Conservation (phyloP, 306 rosid genomes). For the Castanea mollissima region DNA sequence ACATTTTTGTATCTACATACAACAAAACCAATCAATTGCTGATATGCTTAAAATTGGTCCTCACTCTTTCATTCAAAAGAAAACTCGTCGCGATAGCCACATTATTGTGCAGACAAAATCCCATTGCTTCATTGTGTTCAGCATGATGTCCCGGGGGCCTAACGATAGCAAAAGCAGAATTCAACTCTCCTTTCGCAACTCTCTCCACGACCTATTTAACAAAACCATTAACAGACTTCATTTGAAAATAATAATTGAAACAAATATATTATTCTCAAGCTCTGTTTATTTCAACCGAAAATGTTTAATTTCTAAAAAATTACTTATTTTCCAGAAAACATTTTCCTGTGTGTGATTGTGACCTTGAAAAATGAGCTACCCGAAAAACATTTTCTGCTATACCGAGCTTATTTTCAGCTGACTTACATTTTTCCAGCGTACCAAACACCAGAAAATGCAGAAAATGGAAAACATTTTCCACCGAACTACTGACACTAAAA, state of each 20-base stretch:
- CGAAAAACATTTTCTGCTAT: background rate
- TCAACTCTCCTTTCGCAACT: slow-evolving; percentile 80
- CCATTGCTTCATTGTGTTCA: slow-evolving; percentile 79
- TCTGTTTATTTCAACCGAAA: no score
- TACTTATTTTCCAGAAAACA: no score
- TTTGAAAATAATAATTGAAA: background rate
- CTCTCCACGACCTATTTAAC: slow-evolving; percentile 55
- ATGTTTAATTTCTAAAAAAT: no score
- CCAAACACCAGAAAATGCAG: no score
- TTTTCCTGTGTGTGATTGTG: no score
- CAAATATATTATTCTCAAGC: no score
- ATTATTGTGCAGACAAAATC: slow-evolving; percentile 89
- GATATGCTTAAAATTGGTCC: slow-evolving; percentile 16
- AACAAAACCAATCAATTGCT: background rate
- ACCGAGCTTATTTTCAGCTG: no score
- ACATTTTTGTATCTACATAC: background rate
- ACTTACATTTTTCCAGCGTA: no score
- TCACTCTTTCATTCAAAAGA: slow-evolving; percentile 71
- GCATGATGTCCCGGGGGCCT: slow-evolving; percentile 99
- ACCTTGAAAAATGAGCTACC: no score
- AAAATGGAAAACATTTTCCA: no score
- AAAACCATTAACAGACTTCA: slow-evolving; percentile 14
- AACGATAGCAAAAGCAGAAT: slow-evolving; percentile 78
- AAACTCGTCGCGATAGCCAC: slow-evolving; percentile 76
- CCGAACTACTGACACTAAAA: no score